phyloP scores from a whole-genome alignment of 768 basidiomycete species.

The Paxillus ammoniavirescens region DNA sequence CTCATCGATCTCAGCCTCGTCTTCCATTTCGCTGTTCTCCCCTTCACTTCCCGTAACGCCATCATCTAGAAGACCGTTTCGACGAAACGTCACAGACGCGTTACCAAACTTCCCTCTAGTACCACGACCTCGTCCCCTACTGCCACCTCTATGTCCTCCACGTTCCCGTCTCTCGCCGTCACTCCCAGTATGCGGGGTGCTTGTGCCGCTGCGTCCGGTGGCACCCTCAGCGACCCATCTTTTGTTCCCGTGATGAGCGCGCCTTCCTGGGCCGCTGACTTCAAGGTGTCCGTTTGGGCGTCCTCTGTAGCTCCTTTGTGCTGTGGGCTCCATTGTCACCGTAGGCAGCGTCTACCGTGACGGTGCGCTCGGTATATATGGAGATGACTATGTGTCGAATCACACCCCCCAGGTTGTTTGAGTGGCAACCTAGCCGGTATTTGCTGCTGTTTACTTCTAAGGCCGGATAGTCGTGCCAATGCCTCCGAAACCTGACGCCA shows the following conservation, averaged over 20 bases:
- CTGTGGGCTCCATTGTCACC: conserved; percentile 26
- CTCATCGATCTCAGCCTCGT: conserved; percentile 28
- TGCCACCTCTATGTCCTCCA: conserved; percentile 53
- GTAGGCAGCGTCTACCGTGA: conserved; percentile 6
- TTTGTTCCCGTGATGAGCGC: conserved; percentile 49
- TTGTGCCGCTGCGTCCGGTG: conserved; percentile 32
- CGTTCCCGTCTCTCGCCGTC: conserved; percentile 64
- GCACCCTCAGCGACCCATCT: conserved; percentile 54
- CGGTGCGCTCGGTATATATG: background rate
- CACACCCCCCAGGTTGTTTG: background rate
- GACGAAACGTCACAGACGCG: conserved; percentile 36
- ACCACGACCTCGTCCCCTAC: conserved; percentile 43
- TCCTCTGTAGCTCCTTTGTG: conserved; percentile 20
- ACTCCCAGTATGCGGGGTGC: conserved; percentile 33
- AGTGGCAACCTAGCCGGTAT: background rate
- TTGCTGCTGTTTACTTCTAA: conserved; percentile 9
- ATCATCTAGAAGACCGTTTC: conserved; percentile 25
- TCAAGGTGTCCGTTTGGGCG: conserved; percentile 25
- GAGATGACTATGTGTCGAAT: background rate
- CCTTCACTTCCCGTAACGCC: conserved; percentile 34
- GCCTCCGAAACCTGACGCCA: too few relatives aligned
- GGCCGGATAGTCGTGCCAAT: background rate
- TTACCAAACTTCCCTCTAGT: conserved; percentile 41
- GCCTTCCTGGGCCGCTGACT: conserved; percentile 18
- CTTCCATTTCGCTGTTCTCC: conserved; percentile 34